phyloP scores from a whole-genome alignment of 495 filamentous ascomycete species.

The Pyrenula aspistea region DNA sequence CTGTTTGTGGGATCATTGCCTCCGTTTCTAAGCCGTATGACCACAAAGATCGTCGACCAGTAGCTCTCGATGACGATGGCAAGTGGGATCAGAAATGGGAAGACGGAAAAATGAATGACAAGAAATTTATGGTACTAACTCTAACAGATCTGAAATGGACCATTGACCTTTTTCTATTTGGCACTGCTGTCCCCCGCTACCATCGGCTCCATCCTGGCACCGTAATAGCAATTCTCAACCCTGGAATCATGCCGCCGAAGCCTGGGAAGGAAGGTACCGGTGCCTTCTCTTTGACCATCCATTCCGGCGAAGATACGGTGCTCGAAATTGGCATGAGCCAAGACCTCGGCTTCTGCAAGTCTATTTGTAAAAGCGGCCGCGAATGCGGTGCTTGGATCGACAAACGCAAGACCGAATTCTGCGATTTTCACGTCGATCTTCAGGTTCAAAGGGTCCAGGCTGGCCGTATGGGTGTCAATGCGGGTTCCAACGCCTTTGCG shows the following conservation, averaged over 20 bases:
- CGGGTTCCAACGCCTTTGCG: constrained; percentile 32
- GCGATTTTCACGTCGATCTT: constrained; percentile 81
- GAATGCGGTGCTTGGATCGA: constrained; percentile 80
- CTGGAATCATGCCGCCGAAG: constrained; percentile 76
- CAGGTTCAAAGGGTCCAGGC: constrained; percentile 59
- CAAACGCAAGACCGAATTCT: constrained; percentile 74
- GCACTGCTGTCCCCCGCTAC: constrained; percentile 76
- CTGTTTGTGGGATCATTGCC: constrained; percentile 77
- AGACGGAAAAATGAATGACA: constrained; percentile 41
- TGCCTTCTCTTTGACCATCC: constrained; percentile 70
- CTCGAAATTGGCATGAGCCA: constrained; percentile 78
- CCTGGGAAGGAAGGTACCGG: constrained; percentile 60
- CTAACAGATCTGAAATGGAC: constrained; percentile 87
- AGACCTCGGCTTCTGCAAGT: constrained; percentile 84
- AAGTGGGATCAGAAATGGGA: constrained; percentile 31
- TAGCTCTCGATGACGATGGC: constrained; percentile 20
- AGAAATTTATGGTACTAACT: constrained; percentile 84
- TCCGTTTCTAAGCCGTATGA: constrained; percentile 71
- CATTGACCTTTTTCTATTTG: constrained; percentile 84
- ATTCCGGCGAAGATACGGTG: constrained; percentile 73
- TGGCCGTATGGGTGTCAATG: constrained; percentile 72
- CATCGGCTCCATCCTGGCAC: constrained; percentile 83
- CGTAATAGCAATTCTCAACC: constrained; percentile 87
- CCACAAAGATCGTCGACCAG: constrained; percentile 42
- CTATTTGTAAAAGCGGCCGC: constrained; percentile 70